phyloP scores from a whole-genome alignment of 257 asterid species.

The Cynanchum wilfordii region DNA sequence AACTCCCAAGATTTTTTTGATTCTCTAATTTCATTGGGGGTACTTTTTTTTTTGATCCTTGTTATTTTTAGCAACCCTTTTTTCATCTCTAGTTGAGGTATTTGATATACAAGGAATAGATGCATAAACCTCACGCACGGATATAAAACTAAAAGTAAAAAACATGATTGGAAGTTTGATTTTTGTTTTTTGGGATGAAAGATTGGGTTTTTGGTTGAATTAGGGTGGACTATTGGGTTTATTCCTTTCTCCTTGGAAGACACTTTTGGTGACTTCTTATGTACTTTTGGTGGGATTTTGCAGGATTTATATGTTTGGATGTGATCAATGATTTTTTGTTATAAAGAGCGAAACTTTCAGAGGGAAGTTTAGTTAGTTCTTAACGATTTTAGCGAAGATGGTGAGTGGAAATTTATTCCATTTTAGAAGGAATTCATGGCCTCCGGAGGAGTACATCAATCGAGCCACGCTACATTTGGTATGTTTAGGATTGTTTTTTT shows the following conservation, averaged over 20 bases:
- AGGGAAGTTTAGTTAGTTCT: slow-evolving; percentile 18
- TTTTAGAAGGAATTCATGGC: slow-evolving; percentile 89
- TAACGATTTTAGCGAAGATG: slow-evolving; percentile 44
- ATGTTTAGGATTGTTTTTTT: slow-evolving; percentile 14
- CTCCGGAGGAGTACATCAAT: slow-evolving; percentile 80
- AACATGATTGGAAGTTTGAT: slow-evolving; percentile 6
- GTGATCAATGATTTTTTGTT: slow-evolving; percentile 5
- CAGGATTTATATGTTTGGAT: slow-evolving; percentile 11
- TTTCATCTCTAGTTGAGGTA: neutral
- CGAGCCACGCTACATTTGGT: slow-evolving; percentile 90
- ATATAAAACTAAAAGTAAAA: neutral
- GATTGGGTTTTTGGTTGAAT: slow-evolving; percentile 36
- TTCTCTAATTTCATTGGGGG: slow-evolving; percentile 8
- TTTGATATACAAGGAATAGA: neutral
- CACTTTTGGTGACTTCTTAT: slow-evolving; percentile 11
- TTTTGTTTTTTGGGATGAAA: slow-evolving; percentile 22
- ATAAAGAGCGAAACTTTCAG: slow-evolving; percentile 19
- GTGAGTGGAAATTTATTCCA: slow-evolving; percentile 85
- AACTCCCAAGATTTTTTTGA: slow-evolving; percentile 31
- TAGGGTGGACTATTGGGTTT: slow-evolving; percentile 29
- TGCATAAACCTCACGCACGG: neutral
- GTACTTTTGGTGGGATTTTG: slow-evolving; percentile 3
- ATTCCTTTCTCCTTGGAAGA: slow-evolving; percentile 11
- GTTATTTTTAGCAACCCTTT: neutral
- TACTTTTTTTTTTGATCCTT: neutral